phyloP scores from a whole-genome alignment of 768 basidiomycete genomes.

The Panaeolus papilionaceus region DNA sequence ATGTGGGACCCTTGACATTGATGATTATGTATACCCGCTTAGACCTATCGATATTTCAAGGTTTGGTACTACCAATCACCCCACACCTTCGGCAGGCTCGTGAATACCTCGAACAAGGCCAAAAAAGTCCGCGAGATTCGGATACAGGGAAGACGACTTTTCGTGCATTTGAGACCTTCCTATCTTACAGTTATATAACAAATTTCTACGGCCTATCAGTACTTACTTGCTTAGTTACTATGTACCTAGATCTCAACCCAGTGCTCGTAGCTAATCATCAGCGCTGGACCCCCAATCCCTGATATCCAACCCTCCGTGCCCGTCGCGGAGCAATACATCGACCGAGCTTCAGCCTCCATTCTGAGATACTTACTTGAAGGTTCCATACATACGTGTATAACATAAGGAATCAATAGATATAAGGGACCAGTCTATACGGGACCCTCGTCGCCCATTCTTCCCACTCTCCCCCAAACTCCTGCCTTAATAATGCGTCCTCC shows the following conservation, averaged over 20 bases:
- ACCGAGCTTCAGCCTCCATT: not conserved
- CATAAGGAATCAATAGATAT: slow-evolving; percentile 32
- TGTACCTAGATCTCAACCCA: not conserved
- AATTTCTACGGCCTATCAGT: not conserved
- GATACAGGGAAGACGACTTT: not conserved
- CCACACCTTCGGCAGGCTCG: not conserved
- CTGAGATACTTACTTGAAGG: not conserved
- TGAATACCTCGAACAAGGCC: not conserved
- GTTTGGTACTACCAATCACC: not conserved
- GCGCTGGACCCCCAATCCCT: not conserved
- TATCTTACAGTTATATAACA: not conserved
- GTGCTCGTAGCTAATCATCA: not conserved
- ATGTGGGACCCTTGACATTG: not conserved
- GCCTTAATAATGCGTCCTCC: slow-evolving; percentile 43
- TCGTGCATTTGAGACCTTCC: not conserved
- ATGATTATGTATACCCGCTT: not conserved
- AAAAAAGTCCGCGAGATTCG: not conserved
- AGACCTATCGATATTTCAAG: too few relatives aligned
- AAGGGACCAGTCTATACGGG: slow-evolving; percentile 41
- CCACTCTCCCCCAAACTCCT: slow-evolving; percentile 39
- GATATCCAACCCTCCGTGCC: not conserved
- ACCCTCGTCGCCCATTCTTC: slow-evolving; percentile 39
- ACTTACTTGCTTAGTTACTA: not conserved
- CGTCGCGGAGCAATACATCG: not conserved
- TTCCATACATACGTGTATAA: not conserved